Base-by-base conservation (phyloP, 2,329 filamentous ascomycete species). In the Scolecobasidium constrictum region DNA sequence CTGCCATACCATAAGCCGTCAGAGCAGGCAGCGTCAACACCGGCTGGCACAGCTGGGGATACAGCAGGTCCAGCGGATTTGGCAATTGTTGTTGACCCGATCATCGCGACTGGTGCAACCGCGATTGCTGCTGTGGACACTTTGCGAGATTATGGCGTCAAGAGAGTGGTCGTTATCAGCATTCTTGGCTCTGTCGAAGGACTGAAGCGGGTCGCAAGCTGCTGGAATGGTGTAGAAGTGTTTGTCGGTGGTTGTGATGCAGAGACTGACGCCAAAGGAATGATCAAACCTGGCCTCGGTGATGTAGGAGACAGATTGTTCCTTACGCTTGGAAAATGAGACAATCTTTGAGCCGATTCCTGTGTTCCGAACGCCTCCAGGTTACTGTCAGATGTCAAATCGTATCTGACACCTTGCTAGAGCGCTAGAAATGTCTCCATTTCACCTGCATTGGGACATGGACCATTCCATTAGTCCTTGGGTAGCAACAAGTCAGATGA, bases 81-180 rank as follows among this genome's bases (percentile, higher is more conserved):
- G 11, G 87, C 87, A 46, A 83, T 95, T 56, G 69, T 95, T 43
- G 75, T 94, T 38, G 90, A 96, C 58, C 92, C 90, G 3, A 77
- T 96, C 52, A 93, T 96, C 56, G 92, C 90, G 1, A 96, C 92
- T 0, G 90, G 90, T 28, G 86, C 86, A 1, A 96, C 90, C 3
- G 85, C 85, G 46, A 81, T 78, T 21, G 90, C 90, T 1, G 90
- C 90, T 4, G 93, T 96, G 56, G 83, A 92, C 56, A 87, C 86
- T 1, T 68, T 96, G 46, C 75, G 73, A 42, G 88, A 96, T 57
- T 96, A 90, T 88, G 90, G 90, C 20, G 86, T 87, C n/a, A 73
- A 81, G 64, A 73, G 75, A 46, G 78, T 96, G 43, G 65, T 94
- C 34, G 76, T 94, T 33, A 65, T 94, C 20, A 75, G 77, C 35